Evolutionary conservation across 805 yeast genomes (phyloP).

Genomic region (Yarrowia keelungensis): DNA sequence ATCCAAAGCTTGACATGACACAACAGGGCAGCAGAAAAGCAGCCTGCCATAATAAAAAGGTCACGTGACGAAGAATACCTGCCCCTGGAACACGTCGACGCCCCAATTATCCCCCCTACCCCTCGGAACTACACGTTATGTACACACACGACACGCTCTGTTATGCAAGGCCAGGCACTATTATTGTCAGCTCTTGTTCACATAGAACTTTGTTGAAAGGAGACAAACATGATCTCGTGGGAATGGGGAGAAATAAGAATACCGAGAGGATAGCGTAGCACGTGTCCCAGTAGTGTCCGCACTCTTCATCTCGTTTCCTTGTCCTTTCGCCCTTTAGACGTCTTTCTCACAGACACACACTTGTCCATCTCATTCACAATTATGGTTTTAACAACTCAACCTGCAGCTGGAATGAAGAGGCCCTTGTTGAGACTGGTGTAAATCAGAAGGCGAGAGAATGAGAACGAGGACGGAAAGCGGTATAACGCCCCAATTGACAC

Average conservation of each 20-base stretch:
- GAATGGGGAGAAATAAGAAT: no score
- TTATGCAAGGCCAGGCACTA: constrained; percentile 19
- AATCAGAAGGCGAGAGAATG: neutral
- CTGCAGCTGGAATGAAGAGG: constrained; percentile 39
- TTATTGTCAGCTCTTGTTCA: neutral
- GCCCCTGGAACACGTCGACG: no score
- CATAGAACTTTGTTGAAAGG: neutral
- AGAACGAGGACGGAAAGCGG: no score
- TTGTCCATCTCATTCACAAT: neutral
- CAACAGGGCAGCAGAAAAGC: no score
- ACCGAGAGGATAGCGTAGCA: no score
- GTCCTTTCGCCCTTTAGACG: no score
- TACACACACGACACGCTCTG: constrained; percentile 15
- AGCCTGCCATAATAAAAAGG: no score
- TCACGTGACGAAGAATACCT: no score
- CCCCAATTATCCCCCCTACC: neutral
- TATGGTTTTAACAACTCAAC: constrained; percentile 15
- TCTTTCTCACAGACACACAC: neutral
- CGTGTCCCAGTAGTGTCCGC: no score
- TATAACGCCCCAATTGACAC: neutral
- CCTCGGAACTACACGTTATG: neutral
- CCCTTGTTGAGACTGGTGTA: constrained; percentile 8
- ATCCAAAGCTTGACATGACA: no score
- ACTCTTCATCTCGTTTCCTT: no score
- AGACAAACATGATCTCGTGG: no score